Evolutionary conservation across 2,329 filamentous ascomycete species (phyloP), one percentile per base, ranked within the genome.

Genomic region (Ascocoryne sarcoides): DNA sequence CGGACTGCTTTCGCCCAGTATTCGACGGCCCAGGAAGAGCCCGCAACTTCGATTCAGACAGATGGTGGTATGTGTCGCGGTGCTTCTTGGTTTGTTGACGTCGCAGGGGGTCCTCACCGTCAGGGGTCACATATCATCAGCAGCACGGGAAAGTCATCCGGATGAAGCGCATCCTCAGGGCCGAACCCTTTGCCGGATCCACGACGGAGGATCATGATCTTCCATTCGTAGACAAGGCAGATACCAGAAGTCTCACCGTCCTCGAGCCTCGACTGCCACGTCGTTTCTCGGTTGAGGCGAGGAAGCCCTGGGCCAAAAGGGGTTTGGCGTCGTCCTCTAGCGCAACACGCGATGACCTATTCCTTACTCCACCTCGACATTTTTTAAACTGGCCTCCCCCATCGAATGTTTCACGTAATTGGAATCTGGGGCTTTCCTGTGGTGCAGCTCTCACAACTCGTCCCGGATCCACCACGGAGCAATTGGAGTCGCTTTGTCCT

Each of bases 31-130:
- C 12, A 26, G 23, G 7, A 26, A 26, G 4, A 5, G 15, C 9
- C 18, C 12, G 4, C 15, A 9, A 5, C 20, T 10, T 20, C 12
- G 10, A 19, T 4, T 7, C 32, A 34, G 5, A 15, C 12, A 7
- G 7, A 4, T 19, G 4, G 18, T 34, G 32, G 15, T 12, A n/a
- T 34, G 15, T 19, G 32, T 34, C 16, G 32, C 18, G 32, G 32
- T 34, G 36, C 26, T 28, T 32, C 4, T n/a, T 38, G 28, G 17
- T 30, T 38, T 30, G 36, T 38, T 38, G 36, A 38, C 26, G 36
- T 31, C 28, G 26, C 16, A 18, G 28, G 20, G 36, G 26, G 15
- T 32, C 36, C 26, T 38, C 15, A 16, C n/a, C 30, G 26, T 31
- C 36, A 38, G 36, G 36, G 36, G 36, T 32, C 32, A 8, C n/a